A percentile compares a stretch with the other conserved stretches of the same genome.
Evolutionary conservation across 495 filamentous ascomycete species (phyloP).

Genomic region (Xanthoparmelia taractica): DNA sequence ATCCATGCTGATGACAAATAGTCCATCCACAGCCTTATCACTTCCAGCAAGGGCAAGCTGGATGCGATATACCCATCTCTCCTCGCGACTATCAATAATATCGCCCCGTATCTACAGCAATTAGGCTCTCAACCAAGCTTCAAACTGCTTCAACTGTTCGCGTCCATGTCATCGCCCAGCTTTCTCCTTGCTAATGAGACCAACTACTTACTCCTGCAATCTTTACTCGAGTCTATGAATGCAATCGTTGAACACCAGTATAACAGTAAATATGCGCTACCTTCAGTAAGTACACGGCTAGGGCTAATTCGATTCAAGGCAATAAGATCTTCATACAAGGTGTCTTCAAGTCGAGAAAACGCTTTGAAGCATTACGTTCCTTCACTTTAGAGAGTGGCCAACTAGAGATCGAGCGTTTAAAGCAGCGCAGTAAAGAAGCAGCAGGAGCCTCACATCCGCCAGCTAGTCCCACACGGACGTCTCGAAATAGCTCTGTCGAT

Average conservation of each 20-base stretch:
- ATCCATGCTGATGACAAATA: slow-evolving; percentile 38
- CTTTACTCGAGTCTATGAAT: slow-evolving; percentile 85
- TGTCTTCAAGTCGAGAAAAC: slow-evolving; percentile 68
- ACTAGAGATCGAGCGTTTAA: slow-evolving; percentile 81
- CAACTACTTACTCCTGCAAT: slow-evolving; percentile 75
- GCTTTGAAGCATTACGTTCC: slow-evolving; percentile 79
- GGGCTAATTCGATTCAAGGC: slow-evolving; percentile 41
- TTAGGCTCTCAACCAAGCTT: slow-evolving; percentile 66
- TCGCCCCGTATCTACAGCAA: slow-evolving; percentile 73
- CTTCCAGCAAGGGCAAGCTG: slow-evolving; percentile 82
- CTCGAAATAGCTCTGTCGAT: slow-evolving; percentile 59
- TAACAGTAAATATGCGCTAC: slow-evolving; percentile 47
- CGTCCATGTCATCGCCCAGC: slow-evolving; percentile 87
- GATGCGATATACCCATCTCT: slow-evolving; percentile 90
- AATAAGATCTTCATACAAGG: slow-evolving; percentile 80
- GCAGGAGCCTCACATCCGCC: slow-evolving; percentile 31
- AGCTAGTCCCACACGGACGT: slow-evolving; percentile 37
- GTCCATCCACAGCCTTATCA: slow-evolving; percentile 91
- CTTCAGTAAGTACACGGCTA: not conserved
- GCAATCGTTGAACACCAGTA: slow-evolving; percentile 90
- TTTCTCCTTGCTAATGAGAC: slow-evolving; percentile 94
- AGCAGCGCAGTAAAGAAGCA: slow-evolving; percentile 64
- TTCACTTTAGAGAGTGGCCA: slow-evolving; percentile 95
- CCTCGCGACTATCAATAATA: slow-evolving; percentile 86
- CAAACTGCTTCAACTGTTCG: slow-evolving; percentile 82